phyloP scores from a whole-genome alignment of 805 yeast genomes.

The Hermanozyma aechmeae region DNA sequence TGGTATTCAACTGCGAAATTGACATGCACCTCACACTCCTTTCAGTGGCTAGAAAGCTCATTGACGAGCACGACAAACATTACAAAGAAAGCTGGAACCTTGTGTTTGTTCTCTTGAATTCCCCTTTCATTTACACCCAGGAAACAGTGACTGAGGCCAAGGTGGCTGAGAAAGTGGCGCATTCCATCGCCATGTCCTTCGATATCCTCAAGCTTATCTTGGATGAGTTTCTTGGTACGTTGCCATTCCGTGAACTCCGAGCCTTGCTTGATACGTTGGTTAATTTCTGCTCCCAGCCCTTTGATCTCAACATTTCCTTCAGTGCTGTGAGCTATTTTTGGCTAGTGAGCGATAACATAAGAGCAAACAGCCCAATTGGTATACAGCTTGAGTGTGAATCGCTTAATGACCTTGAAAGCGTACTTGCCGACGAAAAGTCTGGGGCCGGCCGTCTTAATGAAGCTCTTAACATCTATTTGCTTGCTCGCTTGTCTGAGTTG shows the following conservation, averaged over 20 bases:
- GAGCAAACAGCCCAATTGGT: no score
- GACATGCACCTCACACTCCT: constrained; percentile 58
- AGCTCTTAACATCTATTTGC: constrained; percentile 51
- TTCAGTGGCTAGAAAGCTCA: constrained; percentile 57
- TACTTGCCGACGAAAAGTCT: neutral
- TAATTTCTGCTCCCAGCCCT: constrained; percentile 60
- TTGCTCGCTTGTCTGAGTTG: constrained; percentile 48
- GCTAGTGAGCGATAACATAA: constrained; percentile 72
- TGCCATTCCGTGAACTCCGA: constrained; percentile 60
- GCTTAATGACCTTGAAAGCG: no score
- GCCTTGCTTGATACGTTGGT: constrained; percentile 62
- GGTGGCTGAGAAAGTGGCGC: constrained; percentile 38
- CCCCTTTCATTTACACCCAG: constrained; percentile 39
- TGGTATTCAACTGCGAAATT: constrained; percentile 49
- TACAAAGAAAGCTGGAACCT: constrained; percentile 60
- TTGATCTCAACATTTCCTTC: constrained; percentile 80
- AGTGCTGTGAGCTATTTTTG: constrained; percentile 89
- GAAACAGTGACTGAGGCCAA: constrained; percentile 14
- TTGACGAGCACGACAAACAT: constrained; percentile 68
- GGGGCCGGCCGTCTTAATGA: constrained; percentile 3
- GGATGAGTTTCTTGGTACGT: constrained; percentile 69
- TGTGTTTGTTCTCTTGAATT: constrained; percentile 52
- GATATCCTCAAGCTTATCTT: constrained; percentile 75
- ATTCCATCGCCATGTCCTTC: constrained; percentile 60
- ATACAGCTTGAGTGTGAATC: no score